Evolutionary conservation across 2,329 filamentous ascomycete species (phyloP).

Genomic region (Talaromyces pinophilus): DNA sequence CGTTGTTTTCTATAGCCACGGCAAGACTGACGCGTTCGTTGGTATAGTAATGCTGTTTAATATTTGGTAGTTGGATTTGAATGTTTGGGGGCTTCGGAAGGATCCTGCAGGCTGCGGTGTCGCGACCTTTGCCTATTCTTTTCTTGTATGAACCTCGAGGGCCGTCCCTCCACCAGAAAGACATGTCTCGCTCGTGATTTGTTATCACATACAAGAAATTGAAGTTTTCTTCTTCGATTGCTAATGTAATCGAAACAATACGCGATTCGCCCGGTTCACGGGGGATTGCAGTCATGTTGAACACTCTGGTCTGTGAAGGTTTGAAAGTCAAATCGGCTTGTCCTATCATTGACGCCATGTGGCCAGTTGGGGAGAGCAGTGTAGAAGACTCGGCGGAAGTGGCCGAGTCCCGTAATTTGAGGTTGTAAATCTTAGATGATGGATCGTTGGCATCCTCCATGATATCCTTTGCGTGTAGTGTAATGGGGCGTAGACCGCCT

Average conservation of each 20-base stretch:
- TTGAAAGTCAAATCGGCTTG: constrained; percentile 64
- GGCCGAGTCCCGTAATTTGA: constrained; percentile 39
- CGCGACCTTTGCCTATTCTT: constrained; percentile 47
- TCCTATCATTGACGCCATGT: constrained; percentile 53
- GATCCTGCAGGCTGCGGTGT: constrained; percentile 65
- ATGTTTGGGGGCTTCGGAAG: constrained; percentile 91
- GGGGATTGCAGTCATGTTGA: constrained; percentile 70
- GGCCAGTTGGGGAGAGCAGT: constrained; percentile 39
- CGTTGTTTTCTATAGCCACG: constrained; percentile 75
- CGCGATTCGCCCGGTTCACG: constrained; percentile 79
- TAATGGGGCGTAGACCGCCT: constrained; percentile 50
- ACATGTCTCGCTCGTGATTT: constrained; percentile 28
- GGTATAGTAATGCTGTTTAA: constrained; percentile 75
- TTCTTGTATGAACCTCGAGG: constrained; percentile 38
- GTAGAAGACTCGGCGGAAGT: constrained; percentile 31
- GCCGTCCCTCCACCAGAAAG: constrained; percentile 46
- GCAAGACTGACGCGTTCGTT: constrained; percentile 72
- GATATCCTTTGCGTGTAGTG: constrained; percentile 39
- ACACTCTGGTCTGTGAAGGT: constrained; percentile 68
- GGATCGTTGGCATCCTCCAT: constrained; percentile 28
- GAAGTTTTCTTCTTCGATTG: constrained; percentile 66
- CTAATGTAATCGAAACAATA: constrained; percentile 64
- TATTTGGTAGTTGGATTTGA: constrained; percentile 66
- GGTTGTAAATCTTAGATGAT: constrained; percentile 34
- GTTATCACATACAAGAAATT: constrained; percentile 66